A percentile compares a stretch with the other conserved stretches of the same genome.
These are phyloP conservation scores for Daedaleopsis nitida DNA, from an alignment of 768 basidiomycete genomes.

Conservation along the genomic window DNA sequence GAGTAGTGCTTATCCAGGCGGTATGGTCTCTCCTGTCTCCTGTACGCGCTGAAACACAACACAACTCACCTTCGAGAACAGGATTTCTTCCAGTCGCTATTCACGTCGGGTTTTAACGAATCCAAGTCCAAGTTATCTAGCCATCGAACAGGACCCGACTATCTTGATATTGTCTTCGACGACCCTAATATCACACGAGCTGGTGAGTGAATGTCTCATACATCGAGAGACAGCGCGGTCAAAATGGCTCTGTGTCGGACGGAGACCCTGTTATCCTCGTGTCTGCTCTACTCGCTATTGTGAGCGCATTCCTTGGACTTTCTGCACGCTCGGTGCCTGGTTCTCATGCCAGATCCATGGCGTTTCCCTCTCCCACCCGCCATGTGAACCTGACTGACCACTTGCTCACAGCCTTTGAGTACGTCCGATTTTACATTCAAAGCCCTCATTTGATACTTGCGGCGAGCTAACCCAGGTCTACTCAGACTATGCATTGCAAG, in stretches of 20 bases:
- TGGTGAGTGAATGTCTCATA: conserved; percentile 47
- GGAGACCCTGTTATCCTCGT: neutral
- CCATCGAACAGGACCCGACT: conserved; percentile 41
- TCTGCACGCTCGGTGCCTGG: neutral
- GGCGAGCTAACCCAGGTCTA: conserved; percentile 7
- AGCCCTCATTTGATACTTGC: neutral
- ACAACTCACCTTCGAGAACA: conserved; percentile 30
- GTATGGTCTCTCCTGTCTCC: conserved; percentile 42
- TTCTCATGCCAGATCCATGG: too few species aligned
- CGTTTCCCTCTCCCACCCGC: neutral
- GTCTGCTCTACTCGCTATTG: neutral
- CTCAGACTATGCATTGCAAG: conserved; percentile 80
- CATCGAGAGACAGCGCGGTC: neutral
- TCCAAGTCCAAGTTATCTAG: conserved; percentile 37
- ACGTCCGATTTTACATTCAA: conserved; percentile 36
- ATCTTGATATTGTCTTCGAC: conserved; percentile 74
- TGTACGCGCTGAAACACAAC: neutral
- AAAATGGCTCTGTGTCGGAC: too few species aligned
- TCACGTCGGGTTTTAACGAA: conserved; percentile 78
- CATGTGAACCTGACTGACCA: neutral
- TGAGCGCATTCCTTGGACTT: neutral
- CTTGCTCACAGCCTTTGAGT: conserved; percentile 77
- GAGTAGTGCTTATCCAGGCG: conserved; percentile 86
- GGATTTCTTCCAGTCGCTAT: conserved; percentile 90
- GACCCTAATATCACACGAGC: conserved; percentile 88